phyloP scores from a whole-genome alignment of 345 rosid genomes.

The Melaleuca quinquenervia region DNA sequence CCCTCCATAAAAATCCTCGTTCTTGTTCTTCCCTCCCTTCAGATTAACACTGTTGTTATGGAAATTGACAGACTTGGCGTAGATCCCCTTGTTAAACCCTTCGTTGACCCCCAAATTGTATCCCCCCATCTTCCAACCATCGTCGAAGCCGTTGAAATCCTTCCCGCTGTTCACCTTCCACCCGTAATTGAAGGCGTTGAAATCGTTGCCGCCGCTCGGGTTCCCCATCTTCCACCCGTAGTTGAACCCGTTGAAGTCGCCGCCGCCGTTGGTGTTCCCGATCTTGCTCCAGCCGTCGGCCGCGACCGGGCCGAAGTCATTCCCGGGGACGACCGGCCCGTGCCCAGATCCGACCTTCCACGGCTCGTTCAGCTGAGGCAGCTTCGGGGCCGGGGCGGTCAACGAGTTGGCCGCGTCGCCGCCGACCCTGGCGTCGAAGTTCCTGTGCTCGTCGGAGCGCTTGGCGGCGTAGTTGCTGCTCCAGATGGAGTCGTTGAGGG shows the following conservation, averaged over 20 bases:
- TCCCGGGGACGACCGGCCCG: neutral
- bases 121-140: neutral
- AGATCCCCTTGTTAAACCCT: conserved; percentile 75
- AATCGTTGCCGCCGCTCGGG: neutral
- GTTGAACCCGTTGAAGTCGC: conserved; percentile 13
- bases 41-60: conserved; percentile 12
- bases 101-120: conserved; percentile 28
- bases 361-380: neutral
- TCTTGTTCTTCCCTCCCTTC: conserved; percentile 35
- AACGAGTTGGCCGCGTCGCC: conserved; percentile 8
- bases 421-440: conserved; percentile 62
- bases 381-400: neutral
- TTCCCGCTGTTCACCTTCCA: conserved; percentile 6
- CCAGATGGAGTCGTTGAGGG: conserved; percentile 92
- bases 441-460: conserved; percentile 57
- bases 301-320: neutral
- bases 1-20: conserved; percentile 31
- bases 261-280: neutral
- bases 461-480: conserved; percentile 41
- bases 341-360: neutral
- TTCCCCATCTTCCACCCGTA: conserved; percentile 16
- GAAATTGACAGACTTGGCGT: conserved; percentile 23
- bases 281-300: neutral
- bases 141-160: conserved; percentile 1
- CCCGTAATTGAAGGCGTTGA: conserved; percentile 15